These are phyloP conservation scores for Acanthamoeba healyi DNA, from an alignment of 208 protist species.

Conservation along the genomic window DNA sequence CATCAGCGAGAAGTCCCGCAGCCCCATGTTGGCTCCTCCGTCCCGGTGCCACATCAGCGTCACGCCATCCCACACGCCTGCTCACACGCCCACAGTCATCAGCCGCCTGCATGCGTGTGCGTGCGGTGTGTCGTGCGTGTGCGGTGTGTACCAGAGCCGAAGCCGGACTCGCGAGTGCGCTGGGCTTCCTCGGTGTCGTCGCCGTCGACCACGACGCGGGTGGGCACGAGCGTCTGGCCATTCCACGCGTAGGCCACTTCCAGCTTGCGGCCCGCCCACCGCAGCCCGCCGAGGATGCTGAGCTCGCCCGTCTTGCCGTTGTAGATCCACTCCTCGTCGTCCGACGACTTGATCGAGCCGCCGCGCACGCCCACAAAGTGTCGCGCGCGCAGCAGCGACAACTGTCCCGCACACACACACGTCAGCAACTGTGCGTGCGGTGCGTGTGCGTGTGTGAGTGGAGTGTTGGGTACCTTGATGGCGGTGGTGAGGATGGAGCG, in stretches of 20 bases:
- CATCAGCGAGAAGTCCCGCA: slow-evolving; percentile 62
- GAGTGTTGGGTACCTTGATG: neutral
- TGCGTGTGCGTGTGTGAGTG: neutral
- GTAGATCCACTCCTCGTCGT: slow-evolving; percentile 57
- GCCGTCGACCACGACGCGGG: neutral
- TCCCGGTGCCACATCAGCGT: neutral
- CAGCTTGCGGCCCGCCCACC: neutral
- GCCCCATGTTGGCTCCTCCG: neutral
- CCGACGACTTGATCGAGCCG: neutral
- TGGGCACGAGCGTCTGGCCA: slow-evolving; percentile 17
- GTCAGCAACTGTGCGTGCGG: too few species aligned
- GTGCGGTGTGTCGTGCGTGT: neutral
- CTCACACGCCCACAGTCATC: neutral
- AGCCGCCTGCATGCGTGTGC: too few species aligned
- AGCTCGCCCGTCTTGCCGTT: slow-evolving; percentile 46
- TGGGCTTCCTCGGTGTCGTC: neutral
- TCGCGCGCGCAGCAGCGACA: neutral
- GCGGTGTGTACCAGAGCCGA: neutral
- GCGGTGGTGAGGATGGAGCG: slow-evolving; percentile 51
- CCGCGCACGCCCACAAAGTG: neutral
- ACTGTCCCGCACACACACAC: neutral
- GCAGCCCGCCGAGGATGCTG: neutral
- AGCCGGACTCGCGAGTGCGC: neutral
- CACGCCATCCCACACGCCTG: slow-evolving; percentile 48
- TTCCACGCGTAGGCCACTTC: slow-evolving; percentile 43